A percentile compares a stretch with the other conserved stretches of the same genome.
phyloP scores from a whole-genome alignment of 768 basidiomycete species.

The Gloeophyllum trabeum region DNA sequence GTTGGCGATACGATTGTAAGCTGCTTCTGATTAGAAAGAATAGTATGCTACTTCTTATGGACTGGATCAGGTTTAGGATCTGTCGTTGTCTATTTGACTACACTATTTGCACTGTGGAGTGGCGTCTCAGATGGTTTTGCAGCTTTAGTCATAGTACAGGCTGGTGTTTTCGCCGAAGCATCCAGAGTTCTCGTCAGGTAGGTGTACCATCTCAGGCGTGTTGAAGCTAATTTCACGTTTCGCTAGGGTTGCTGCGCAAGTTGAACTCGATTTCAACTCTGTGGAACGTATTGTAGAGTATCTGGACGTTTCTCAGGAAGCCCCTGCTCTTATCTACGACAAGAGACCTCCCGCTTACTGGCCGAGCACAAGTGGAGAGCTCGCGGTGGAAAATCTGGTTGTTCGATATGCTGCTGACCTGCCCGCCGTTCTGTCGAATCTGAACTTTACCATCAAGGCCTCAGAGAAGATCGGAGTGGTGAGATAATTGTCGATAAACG shows the following conservation, averaged over 20 bases:
- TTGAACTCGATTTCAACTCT: slow-evolving; percentile 67
- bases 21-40: slow-evolving; percentile 1
- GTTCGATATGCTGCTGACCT: slow-evolving; percentile 55
- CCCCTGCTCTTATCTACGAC: slow-evolving; percentile 43
- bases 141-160: slow-evolving; percentile 63
- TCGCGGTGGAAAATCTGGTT: slow-evolving; percentile 46
- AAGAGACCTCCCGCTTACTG: slow-evolving; percentile 61
- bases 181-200: slow-evolving; percentile 52
- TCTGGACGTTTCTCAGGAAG: slow-evolving; percentile 56
- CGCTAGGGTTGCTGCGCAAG: slow-evolving; percentile 49
- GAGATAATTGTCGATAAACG: no score
- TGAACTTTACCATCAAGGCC: slow-evolving; percentile 50
- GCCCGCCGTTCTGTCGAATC: slow-evolving; percentile 41
- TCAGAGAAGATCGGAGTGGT: slow-evolving; percentile 63
- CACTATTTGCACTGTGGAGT: slow-evolving; percentile 52
- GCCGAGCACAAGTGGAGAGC: slow-evolving; percentile 39
- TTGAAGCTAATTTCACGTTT: slow-evolving; percentile 2
- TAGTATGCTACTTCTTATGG: neutral
- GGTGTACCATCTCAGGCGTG: slow-evolving; percentile 5
- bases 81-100: slow-evolving; percentile 57
- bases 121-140: slow-evolving; percentile 48
- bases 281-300: slow-evolving; percentile 69
- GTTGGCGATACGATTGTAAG: slow-evolving; percentile 66
- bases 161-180: slow-evolving; percentile 60
- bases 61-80: slow-evolving; percentile 47